These are phyloP conservation scores for Calonectria leucothoes DNA, from an alignment of 2,329 filamentous ascomycete species.

Conservation along the genomic window DNA sequence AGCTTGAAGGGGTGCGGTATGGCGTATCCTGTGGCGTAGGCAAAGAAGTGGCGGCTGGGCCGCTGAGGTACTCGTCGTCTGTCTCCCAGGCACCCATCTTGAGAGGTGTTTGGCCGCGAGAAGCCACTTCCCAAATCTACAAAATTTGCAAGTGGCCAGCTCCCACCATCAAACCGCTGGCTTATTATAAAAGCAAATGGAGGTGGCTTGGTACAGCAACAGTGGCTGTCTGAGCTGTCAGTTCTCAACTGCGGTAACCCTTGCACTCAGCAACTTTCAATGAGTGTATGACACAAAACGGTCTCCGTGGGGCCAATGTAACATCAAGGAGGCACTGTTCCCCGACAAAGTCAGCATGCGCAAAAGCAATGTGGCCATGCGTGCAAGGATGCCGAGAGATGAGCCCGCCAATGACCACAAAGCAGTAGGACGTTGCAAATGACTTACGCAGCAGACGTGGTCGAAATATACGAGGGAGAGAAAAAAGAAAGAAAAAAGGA, in stretches of 20 bases:
- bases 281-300: conserved; percentile 15
- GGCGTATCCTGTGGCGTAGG: conserved; percentile 79
- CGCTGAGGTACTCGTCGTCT: conserved; percentile 70
- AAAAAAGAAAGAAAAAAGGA: neutral
- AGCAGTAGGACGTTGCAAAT: neutral
- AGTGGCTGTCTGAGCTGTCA: neutral
- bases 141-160: neutral
- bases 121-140: neutral
- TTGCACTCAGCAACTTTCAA: conserved; percentile 30
- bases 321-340: conserved; percentile 20
- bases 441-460: conserved; percentile 8
- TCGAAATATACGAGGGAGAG: neutral
- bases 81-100: conserved; percentile 71
- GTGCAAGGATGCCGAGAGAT: neutral
- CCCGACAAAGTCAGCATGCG: conserved; percentile 19
- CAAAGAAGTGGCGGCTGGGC: conserved; percentile 66
- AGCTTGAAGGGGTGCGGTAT: conserved; percentile 77
- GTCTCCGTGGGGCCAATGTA: conserved; percentile 12
- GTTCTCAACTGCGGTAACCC: conserved; percentile 22
- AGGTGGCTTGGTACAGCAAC: neutral
- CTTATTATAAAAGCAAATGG: neutral
- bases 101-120: conserved; percentile 2
- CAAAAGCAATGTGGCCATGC: conserved; percentile 17
- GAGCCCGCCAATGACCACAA: neutral
- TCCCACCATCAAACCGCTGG: conserved; percentile 13